phyloP scores from a whole-genome alignment of 2,329 filamentous ascomycete species.

The Pezicula rhizophila region DNA sequence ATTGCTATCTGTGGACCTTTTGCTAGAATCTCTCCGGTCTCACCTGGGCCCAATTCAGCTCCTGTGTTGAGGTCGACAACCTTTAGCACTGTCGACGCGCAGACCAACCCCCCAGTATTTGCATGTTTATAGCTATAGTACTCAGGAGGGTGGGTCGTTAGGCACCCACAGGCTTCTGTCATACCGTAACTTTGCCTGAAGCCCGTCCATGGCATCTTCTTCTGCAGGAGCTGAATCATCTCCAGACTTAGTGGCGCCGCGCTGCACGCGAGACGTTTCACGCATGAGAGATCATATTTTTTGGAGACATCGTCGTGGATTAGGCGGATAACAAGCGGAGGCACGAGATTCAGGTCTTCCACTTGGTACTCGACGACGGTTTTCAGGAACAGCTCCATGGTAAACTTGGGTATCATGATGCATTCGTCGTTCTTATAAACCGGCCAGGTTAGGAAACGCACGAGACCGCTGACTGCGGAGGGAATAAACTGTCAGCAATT shows the following conservation, averaged over 20 bases:
- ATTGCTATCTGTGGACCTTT: constrained; percentile 27
- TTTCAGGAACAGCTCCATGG: constrained; percentile 51
- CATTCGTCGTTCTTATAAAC: constrained; percentile 59
- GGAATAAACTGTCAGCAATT: too few species aligned
- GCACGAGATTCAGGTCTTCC: constrained; percentile 50
- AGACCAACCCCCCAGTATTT: constrained; percentile 47
- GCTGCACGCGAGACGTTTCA: constrained; percentile 52
- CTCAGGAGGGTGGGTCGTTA: constrained; percentile 53
- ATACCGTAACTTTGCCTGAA: constrained; percentile 65
- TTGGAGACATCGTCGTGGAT: constrained; percentile 48
- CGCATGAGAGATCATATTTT: constrained; percentile 51
- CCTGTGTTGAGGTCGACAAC: constrained; percentile 52
- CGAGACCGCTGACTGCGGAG: constrained; percentile 47
- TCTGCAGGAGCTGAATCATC: constrained; percentile 48
- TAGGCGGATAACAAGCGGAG: constrained; percentile 55
- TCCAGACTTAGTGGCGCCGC: constrained; percentile 52
- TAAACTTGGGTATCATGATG: constrained; percentile 58
- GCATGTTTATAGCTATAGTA: constrained; percentile 53
- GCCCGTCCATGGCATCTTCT: constrained; percentile 51
- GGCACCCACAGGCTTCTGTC: constrained; percentile 59
- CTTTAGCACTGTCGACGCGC: constrained; percentile 53
- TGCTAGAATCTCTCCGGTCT: constrained; percentile 48
- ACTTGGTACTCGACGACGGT: constrained; percentile 47
- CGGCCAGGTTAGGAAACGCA: constrained; percentile 57
- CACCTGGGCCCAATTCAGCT: constrained; percentile 42